Evolutionary conservation across 495 filamentous ascomycete genomes (phyloP), one percentile per base, ranked within the genome.

Genomic region (Penicillium coprophilum): DNA sequence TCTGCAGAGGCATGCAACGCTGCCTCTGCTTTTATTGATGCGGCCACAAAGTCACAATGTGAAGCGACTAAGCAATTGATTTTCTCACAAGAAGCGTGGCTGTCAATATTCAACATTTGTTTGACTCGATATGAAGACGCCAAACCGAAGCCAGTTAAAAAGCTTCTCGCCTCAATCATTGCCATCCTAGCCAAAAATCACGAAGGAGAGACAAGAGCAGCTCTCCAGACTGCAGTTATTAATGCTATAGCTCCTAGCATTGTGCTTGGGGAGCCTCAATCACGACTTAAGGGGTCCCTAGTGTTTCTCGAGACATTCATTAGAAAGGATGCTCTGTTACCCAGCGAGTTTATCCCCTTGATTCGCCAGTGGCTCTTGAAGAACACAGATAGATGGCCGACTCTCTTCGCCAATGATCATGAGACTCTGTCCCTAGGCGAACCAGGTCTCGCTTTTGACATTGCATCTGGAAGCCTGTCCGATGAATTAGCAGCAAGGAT

Each of bases 81-180:
- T 10, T 82, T 82, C 28, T 78, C 79, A 13, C 64, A 82, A 21
- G 60, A 66, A 15, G 76, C 78, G 10, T 89, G 86, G 71, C 61
- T 77, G 12, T 72, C 76, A 41, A 67, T 88, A 4, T 90, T 94
- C 64, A 71, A 85, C 13, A 83, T 88, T 47, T 93, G 85, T 60
- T 73, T 96, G 57, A 79, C 85, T 53, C 87, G 84, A 71, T 90
- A 84, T 58, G 87, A 93, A 59, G 82, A 85, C 59, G 81, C 87
- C 34, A 87, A 87, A 55, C 80, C 86, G 24, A 87, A 91, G 50
- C 85, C 89, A 28, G 80, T 92, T 80, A 85, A 85, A 64, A 86
- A 90, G 58, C 76, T 92, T 0, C 69, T 95, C 44, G 75, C 82
- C 59, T 78, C 83, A 41, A 66, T 89, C 50, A 76, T 75, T 32